phyloP scores from a whole-genome alignment of 1,284 basidiomycete species.

The Heterobasidion annosum region DNA sequence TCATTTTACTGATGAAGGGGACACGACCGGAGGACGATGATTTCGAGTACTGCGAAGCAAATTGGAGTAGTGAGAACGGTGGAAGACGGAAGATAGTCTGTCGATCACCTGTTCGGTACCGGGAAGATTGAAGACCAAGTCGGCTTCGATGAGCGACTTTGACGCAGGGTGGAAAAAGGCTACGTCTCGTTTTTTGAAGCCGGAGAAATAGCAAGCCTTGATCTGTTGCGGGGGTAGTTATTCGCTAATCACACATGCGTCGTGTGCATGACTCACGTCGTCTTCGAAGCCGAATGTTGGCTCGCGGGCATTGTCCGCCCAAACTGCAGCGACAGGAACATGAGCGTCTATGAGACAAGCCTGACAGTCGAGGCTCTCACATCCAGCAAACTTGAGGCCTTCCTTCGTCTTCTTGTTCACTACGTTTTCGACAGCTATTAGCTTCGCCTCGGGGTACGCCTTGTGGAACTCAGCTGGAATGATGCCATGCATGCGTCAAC shows the following conservation, averaged over 20 bases:
- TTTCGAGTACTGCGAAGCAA: slow-evolving; percentile 6
- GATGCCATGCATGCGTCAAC: too few species aligned
- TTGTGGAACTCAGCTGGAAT: slow-evolving; percentile 57
- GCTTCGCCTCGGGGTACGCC: slow-evolving; percentile 70
- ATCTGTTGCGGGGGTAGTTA: slow-evolving; percentile 25
- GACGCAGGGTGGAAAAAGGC: slow-evolving; percentile 80
- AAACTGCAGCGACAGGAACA: slow-evolving; percentile 29
- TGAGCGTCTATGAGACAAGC: neutral
- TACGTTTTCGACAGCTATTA: slow-evolving; percentile 57
- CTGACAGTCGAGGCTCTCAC: slow-evolving; percentile 26
- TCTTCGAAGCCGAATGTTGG: slow-evolving; percentile 78
- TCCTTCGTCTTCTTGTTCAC: slow-evolving; percentile 30
- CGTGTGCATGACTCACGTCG: slow-evolving; percentile 41
- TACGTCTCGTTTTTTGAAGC: slow-evolving; percentile 81
- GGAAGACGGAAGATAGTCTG: neutral
- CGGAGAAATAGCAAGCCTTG: slow-evolving; percentile 70
- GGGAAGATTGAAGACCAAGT: slow-evolving; percentile 88
- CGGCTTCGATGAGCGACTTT: slow-evolving; percentile 79
- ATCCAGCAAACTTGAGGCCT: slow-evolving; percentile 45
- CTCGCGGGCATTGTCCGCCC: slow-evolving; percentile 51
- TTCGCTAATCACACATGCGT: slow-evolving; percentile 1
- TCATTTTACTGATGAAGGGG: slow-evolving; percentile 28
- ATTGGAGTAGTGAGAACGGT: neutral
- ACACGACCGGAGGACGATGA: slow-evolving; percentile 30
- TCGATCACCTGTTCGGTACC: slow-evolving; percentile 70